Evolutionary conservation across 768 basidiomycete genomes (phyloP), one percentile per base, ranked within the genome.

Genomic region (Tylopilus vinaceipallidus): DNA sequence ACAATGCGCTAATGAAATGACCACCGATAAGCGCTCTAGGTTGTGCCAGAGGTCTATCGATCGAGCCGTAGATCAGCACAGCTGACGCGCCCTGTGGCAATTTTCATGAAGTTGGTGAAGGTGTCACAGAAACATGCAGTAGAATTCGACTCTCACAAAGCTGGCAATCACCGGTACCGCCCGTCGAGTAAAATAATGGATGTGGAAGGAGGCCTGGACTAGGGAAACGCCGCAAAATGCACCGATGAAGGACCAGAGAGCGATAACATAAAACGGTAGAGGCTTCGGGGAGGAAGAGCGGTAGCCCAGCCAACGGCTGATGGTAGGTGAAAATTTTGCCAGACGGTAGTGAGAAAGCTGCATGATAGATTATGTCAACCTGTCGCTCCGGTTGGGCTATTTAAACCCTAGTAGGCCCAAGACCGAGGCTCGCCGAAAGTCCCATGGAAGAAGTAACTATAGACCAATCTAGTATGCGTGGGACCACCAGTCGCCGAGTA

Each of bases 31-130:
- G 67, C 2, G 75, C 64, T 14, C 79, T 73, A 13, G 80, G 80
- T 62, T 82, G 80, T 0, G 77, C 75, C 33, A 82, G 59, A 7
- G 79, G 79, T 5, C 71, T 67, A 19, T 82, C 78, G 42, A 82
- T 71, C 3, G 74, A 70, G 13, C 77, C 79, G 50, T 80, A 82
- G 23, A 78, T 71, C 32, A 83, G 68, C 10, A 80, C 75, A 6
- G 81, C 80, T 8, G 76, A 75, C 19, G 79, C 79, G 19, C 76
- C 80, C 81, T 81, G 58, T 27, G 12, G 13, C 39, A 32, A 44
- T 11, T 17, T 22, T 32, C 32, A 42, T 14, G 26, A 11, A 23
- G 26, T 47, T 11, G 6, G 26, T 35, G 12, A 42, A 44, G 29
- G 26, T 12, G 16, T 6, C n/a, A 40, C n/a, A 46, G 33, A 12